Evolutionary conservation across 2,329 filamentous ascomycete genomes (phyloP).

Genomic region (Pseudogymnoascus sp.): DNA sequence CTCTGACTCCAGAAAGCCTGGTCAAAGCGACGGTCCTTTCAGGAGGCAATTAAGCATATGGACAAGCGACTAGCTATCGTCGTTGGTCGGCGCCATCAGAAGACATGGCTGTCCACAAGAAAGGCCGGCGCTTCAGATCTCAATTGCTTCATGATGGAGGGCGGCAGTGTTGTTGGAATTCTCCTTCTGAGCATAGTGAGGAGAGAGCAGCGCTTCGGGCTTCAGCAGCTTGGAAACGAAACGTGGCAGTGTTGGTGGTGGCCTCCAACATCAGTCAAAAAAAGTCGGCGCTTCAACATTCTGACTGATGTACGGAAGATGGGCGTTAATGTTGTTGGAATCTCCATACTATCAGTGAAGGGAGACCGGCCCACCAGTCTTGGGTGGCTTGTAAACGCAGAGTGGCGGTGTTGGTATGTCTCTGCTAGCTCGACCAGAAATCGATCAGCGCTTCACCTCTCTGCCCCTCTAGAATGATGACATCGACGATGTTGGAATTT

Average conservation of each 20-base stretch:
- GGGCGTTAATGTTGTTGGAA: neutral
- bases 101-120: neutral
- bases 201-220: neutral
- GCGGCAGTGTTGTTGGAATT: neutral
- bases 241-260: neutral
- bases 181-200: neutral
- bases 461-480: neutral
- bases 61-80: neutral
- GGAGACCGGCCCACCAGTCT: neutral
- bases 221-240: neutral
- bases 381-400: neutral
- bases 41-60: neutral
- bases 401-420: neutral
- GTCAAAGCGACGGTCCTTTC: neutral
- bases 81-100: neutral
- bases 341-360: neutral
- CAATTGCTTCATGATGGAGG: neutral
- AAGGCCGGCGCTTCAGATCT: neutral
- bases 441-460: neutral
- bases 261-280: neutral
- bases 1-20: neutral
- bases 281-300: neutral
- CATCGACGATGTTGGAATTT: neutral
- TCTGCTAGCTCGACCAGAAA: neutral
- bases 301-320: neutral